Evolutionary conservation across 352 stramenopile species (phyloP).

Genomic region (Globisporangium yorkense): DNA sequence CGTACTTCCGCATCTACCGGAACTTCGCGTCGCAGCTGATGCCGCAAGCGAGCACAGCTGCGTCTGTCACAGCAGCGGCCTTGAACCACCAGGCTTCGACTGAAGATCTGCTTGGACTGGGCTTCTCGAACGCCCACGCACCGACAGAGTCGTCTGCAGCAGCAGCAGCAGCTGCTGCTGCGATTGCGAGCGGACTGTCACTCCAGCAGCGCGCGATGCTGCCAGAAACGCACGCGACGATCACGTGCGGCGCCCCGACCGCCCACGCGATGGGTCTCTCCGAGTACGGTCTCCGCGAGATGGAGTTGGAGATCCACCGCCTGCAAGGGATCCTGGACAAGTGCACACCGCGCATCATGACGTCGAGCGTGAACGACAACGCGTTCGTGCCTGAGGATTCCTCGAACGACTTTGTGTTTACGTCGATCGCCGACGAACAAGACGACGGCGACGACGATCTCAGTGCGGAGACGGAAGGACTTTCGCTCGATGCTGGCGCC

Average conservation of each 20-base stretch:
- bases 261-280: slow-evolving; percentile 75
- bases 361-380: slow-evolving; percentile 20
- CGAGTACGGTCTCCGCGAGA: slow-evolving; percentile 72
- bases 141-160: background rate
- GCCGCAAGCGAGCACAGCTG: background rate
- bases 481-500: slow-evolving; percentile 7
- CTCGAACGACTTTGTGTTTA: slow-evolving; percentile 37
- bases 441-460: slow-evolving; percentile 26
- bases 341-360: slow-evolving; percentile 34
- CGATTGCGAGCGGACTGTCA: slow-evolving; percentile 10
- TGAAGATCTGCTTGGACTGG: slow-evolving; percentile 50
- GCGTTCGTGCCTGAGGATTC: slow-evolving; percentile 46
- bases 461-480: background rate
- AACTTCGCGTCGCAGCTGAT: slow-evolving; percentile 31
- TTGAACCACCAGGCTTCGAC: slow-evolving; percentile 30
- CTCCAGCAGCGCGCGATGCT: slow-evolving; percentile 34
- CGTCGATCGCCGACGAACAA: slow-evolving; percentile 30
- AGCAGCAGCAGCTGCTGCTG: background rate
- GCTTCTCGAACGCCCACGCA: slow-evolving; percentile 13
- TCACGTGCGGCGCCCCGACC: slow-evolving; percentile 78
- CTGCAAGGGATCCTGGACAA: slow-evolving; percentile 60
- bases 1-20: slow-evolving; percentile 76
- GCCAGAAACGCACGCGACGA: slow-evolving; percentile 57
- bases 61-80: slow-evolving; percentile 8
- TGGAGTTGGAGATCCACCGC: slow-evolving; percentile 76